Conservation (phyloP, 495 filamentous ascomycete species). For the Penicillium arizonense region DNA sequence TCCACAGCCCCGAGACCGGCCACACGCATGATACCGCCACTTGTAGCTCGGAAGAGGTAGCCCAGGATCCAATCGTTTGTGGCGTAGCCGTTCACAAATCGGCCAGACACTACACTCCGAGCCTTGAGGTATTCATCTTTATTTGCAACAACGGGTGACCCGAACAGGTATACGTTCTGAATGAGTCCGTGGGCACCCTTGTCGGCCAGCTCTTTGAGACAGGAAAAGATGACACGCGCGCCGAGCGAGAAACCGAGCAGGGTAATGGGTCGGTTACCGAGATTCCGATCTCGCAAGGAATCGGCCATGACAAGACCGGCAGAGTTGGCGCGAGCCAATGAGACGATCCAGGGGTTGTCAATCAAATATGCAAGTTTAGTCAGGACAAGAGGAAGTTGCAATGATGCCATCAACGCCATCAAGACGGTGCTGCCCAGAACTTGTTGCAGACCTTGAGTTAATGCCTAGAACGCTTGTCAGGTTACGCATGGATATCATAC, state of each 20-base stretch:
- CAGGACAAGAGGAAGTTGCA: constrained; percentile 90
- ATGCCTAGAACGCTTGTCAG: constrained; percentile 56
- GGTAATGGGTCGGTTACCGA: constrained; percentile 88
- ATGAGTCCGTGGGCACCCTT: constrained; percentile 88
- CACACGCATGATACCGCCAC: constrained; percentile 86
- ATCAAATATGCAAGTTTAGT: constrained; percentile 96
- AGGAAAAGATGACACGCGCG: constrained; percentile 88
- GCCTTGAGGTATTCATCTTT: constrained; percentile 86
- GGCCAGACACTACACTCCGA: constrained; percentile 77
- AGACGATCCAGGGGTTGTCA: constrained; percentile 97
- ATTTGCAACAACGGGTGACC: constrained; percentile 86
- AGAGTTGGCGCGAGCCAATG: constrained; percentile 80
- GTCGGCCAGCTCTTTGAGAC: constrained; percentile 80
- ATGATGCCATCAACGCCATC: constrained; percentile 82
- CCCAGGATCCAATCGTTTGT: constrained; percentile 97
- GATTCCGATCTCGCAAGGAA: constrained; percentile 86
- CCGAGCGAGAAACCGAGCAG: constrained; percentile 97
- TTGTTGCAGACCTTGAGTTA: constrained; percentile 95
- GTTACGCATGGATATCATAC: neutral
- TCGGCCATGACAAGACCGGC: constrained; percentile 95
- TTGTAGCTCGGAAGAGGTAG: constrained; percentile 93
- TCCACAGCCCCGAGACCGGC: constrained; percentile 85
- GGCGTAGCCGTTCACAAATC: constrained; percentile 94
- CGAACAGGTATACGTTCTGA: constrained; percentile 95
- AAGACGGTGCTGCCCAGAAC: constrained; percentile 88